Conservation (phyloP, 169 alveolate genomes). For the Babesia gibsoni region DNA sequence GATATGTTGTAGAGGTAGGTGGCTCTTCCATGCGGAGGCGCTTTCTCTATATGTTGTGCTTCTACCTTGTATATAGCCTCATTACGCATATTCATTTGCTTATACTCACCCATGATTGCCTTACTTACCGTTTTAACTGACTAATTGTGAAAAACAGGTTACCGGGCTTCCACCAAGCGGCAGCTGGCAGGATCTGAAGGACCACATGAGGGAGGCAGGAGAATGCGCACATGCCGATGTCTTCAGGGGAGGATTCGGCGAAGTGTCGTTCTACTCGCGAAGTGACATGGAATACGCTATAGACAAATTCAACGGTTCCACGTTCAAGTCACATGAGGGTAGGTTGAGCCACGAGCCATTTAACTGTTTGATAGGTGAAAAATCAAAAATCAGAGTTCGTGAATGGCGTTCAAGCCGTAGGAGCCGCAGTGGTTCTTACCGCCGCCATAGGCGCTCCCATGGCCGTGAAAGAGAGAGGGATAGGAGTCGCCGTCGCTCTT, state of each 20-base stretch:
- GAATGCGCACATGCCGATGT: slow-evolving; percentile 88
- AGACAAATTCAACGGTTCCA: slow-evolving; percentile 79
- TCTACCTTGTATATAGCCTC: not conserved
- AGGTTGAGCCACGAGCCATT: not conserved
- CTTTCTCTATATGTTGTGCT: not conserved
- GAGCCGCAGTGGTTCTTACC: slow-evolving; percentile 35
- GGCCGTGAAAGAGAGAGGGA: slow-evolving; percentile 32
- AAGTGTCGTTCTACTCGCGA: slow-evolving; percentile 77
- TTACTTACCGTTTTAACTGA: not conserved
- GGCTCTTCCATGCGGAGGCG: not conserved
- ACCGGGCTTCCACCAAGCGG: slow-evolving; percentile 78
- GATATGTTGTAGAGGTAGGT: slow-evolving; percentile 55
- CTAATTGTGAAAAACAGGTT: slow-evolving; percentile 47
- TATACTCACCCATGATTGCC: not conserved
- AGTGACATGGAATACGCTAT: slow-evolving; percentile 84
- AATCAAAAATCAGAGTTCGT: slow-evolving; percentile 75
- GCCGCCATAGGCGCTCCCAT: slow-evolving; percentile 38
- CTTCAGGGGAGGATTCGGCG: slow-evolving; percentile 85
- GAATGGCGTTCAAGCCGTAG: slow-evolving; percentile 67
- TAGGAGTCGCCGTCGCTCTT: slow-evolving; percentile 51
- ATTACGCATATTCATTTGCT: not conserved
- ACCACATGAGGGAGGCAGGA: slow-evolving; percentile 86
- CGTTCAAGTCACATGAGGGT: slow-evolving; percentile 81
- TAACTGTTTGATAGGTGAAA: slow-evolving; percentile 65
- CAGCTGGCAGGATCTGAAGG: slow-evolving; percentile 87